Evolutionary conservation across 208 protist species (phyloP), one percentile per base, ranked within the genome.

Genomic region (Acanthamoeba royreba): DNA sequence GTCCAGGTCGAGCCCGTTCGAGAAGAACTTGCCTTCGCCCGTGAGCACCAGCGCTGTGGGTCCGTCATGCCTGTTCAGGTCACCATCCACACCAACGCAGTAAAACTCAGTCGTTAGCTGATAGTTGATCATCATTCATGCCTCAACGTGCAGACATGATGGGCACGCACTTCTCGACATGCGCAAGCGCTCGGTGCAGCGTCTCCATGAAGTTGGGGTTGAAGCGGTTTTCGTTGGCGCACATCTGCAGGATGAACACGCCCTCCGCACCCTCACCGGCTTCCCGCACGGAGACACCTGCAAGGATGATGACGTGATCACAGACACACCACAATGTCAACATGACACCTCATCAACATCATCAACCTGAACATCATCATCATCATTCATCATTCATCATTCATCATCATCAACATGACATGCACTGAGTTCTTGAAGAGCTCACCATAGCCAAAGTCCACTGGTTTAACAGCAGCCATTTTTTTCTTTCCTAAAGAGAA

Each of bases 1-100:
- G 61, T 92, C 43, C 1, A 92, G 58, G 52, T 92, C 86, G 22
- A 92, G 40, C 19, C 86, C 86, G 28, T 92, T 92, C 31, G 86
- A 92, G 46, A 43, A 92, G 58, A 92, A 92, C 49, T 74, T 66
- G 86, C 43, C 52, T 40, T 89, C 81, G 8, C 49, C 81, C 0
- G 52, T 74, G 22, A 55, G 66, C n/a, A 92, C 46, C 38, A 92
- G 86, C 3, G 86, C 86, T 5, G 55, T 47, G 19, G 69, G 69
- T 28, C 69, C 69, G 58, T 69, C 58, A 9, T 69, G 58, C 7
- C 58, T 69, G 58, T n/a, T n/a, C n/a, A n/a, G n/a, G n/a, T n/a
- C n/a, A n/a, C n/a, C n/a, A n/a, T n/a, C n/a, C n/a, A n/a, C n/a
- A n/a, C n/a, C n/a, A n/a, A n/a, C n/a, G n/a, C n/a, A n/a, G n/a